These are phyloP conservation scores for Tolypocladium nubicola DNA, from an alignment of 2,329 filamentous ascomycete species.

Conservation along the genomic window DNA sequence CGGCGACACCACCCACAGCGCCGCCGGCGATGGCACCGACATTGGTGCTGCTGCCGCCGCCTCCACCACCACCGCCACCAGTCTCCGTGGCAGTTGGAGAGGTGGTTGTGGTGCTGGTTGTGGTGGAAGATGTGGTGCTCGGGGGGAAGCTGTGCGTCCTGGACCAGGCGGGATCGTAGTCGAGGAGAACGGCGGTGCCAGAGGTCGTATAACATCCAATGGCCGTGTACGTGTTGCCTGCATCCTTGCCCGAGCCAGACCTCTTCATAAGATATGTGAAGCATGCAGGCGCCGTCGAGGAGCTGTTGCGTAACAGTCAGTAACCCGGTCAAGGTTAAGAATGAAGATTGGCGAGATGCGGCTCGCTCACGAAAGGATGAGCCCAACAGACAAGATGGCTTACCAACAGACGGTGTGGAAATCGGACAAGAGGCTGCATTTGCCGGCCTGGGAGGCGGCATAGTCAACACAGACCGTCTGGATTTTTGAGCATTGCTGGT, in stretches of 20 bases:
- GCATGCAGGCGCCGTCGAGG: slow-evolving; percentile 9
- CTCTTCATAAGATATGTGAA: slow-evolving; percentile 18
- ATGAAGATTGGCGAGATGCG: background rate
- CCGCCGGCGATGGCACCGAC: slow-evolving; percentile 36
- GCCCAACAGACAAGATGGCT: background rate
- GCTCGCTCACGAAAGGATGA: background rate
- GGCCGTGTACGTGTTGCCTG: slow-evolving; percentile 11
- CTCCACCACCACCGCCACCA: slow-evolving; percentile 14
- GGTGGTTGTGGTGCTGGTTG: background rate
- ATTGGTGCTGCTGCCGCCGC: slow-evolving; percentile 16
- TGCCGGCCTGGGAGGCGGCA: slow-evolving; percentile 9
- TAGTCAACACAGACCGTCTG: slow-evolving; percentile 23
- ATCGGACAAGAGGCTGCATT: slow-evolving; percentile 15
- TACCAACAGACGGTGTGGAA: slow-evolving; percentile 26
- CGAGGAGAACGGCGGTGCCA: slow-evolving; percentile 16
- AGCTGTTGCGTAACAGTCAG: background rate
- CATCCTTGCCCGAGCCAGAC: slow-evolving; percentile 5
- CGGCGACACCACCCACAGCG: slow-evolving; percentile 33
- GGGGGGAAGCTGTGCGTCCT: slow-evolving; percentile 9
- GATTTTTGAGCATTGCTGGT: slow-evolving; percentile 15
- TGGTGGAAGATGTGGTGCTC: background rate
- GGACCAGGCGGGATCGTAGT: slow-evolving; percentile 17
- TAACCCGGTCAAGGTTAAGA: too few relatives aligned
- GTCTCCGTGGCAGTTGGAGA: slow-evolving; percentile 1
- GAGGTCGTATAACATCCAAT: slow-evolving; percentile 14